phyloP scores from a whole-genome alignment of 2,329 filamentous ascomycete species.

The Coniochaeta sp. region DNA sequence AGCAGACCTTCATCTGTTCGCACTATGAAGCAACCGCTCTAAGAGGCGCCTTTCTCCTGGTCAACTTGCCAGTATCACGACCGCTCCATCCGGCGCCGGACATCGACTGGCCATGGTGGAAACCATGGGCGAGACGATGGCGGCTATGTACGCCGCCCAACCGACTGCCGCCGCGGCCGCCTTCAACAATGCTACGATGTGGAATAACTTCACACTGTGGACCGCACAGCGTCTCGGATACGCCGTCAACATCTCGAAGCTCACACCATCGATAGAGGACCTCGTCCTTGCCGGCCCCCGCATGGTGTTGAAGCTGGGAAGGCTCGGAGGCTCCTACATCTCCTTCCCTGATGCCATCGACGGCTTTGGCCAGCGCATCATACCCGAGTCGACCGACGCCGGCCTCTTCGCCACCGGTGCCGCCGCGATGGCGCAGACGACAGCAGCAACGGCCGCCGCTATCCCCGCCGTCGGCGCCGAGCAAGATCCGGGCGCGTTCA shows the following conservation, averaged over 20 bases:
- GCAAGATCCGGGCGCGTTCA: constrained; percentile 30
- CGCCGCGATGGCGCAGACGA: constrained; percentile 44
- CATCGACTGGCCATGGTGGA: background rate
- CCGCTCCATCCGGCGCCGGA: background rate
- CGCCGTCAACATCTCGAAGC: constrained; percentile 49
- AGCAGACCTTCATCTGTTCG: background rate
- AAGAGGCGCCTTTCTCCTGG: background rate
- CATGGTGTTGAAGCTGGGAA: constrained; percentile 61
- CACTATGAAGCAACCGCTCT: background rate
- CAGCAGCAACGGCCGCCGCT: constrained; percentile 28
- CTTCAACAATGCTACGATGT: constrained; percentile 35
- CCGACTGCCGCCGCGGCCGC: constrained; percentile 19
- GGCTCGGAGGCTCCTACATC: constrained; percentile 58
- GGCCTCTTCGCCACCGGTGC: constrained; percentile 23
- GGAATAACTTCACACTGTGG: constrained; percentile 51
- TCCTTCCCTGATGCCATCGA: constrained; percentile 54
- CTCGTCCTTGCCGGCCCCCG: constrained; percentile 63
- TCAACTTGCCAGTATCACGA: background rate
- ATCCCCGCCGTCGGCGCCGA: constrained; percentile 36
- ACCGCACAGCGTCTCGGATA: constrained; percentile 33
- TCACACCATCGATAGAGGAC: constrained; percentile 60
- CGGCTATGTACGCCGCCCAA: constrained; percentile 9
- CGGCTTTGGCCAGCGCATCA: constrained; percentile 50
- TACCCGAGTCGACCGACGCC: constrained; percentile 50
- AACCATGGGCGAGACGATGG: background rate